A percentile compares a stretch with the other conserved stretches of the same genome.
These are phyloP conservation scores for Isatis tinctoria DNA, from an alignment of 345 rosid genomes.

Conservation along the genomic window DNA sequence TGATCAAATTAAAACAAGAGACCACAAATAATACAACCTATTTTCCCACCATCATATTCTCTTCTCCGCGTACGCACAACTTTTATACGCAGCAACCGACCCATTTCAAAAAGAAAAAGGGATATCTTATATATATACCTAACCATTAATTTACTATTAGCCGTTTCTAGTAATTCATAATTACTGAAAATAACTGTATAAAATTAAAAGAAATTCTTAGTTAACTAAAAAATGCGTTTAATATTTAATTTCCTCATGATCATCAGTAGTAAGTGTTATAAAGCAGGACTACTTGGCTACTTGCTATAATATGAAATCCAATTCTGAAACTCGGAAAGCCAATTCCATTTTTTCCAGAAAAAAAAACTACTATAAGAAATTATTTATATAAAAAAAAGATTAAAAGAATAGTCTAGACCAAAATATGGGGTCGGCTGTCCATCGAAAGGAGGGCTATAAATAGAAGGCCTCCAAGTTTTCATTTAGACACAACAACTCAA, in stretches of 20 bases:
- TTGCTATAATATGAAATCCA: not conserved
- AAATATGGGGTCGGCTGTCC: slow-evolving; percentile 2
- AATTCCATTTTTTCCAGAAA: not conserved
- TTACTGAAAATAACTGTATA: not conserved
- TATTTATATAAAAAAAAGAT: not conserved
- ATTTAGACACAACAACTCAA: slow-evolving; percentile 22
- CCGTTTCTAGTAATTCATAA: not conserved
- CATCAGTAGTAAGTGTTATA: not conserved
- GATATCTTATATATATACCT: not conserved
- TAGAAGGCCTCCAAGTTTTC: slow-evolving; percentile 23
- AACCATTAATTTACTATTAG: not conserved
- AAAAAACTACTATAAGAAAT: not conserved
- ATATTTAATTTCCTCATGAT: not conserved
- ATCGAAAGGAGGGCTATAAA: slow-evolving; percentile 22
- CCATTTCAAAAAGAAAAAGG: not conserved
- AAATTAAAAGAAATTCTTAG: no score
- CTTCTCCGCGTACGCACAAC: slow-evolving; percentile 13
- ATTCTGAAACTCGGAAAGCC: not conserved
- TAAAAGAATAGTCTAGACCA: slow-evolving; percentile 15
- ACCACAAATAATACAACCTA: slow-evolving; percentile 21
- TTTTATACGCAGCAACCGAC: slow-evolving; percentile 27
- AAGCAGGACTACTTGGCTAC: not conserved
- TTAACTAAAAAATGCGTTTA: not conserved
- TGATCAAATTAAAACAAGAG: not conserved
- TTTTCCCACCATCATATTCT: slow-evolving; percentile 23